Evolutionary conservation across 495 filamentous ascomycete species (phyloP).

Genomic region (Xylaria intraflava): DNA sequence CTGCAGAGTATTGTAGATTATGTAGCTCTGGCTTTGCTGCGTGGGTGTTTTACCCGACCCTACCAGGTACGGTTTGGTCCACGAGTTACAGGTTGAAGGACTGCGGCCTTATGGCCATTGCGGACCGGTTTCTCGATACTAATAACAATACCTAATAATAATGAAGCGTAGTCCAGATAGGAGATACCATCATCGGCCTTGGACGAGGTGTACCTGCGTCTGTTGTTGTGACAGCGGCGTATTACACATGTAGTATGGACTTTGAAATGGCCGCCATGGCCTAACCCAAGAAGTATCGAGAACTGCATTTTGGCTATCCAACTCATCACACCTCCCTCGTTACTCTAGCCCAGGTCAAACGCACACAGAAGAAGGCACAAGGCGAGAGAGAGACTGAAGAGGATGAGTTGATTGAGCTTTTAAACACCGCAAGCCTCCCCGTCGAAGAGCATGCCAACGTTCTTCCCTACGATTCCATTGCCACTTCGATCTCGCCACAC

Average conservation of each 20-base stretch:
- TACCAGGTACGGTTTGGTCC: too few species aligned
- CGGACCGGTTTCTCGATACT: too few species aligned
- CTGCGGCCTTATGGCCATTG: too few species aligned
- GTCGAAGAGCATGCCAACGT: not conserved
- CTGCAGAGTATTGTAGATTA: too few species aligned
- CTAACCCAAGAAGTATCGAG: constrained; percentile 12
- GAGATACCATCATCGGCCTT: not conserved
- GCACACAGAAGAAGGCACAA: not conserved
- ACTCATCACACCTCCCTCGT: constrained; percentile 4
- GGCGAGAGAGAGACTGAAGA: not conserved
- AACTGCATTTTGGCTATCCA: not conserved
- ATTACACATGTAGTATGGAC: not conserved
- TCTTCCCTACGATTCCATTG: not conserved
- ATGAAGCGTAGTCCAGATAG: too few species aligned
- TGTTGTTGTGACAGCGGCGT: too few species aligned
- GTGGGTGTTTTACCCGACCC: too few species aligned
- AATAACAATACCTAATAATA: too few species aligned
- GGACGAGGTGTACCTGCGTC: not conserved
- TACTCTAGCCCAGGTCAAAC: not conserved
- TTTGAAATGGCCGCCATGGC: not conserved
- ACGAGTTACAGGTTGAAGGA: too few species aligned
- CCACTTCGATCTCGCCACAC: not conserved
- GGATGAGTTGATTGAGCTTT: not conserved
- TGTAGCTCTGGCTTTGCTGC: too few species aligned
- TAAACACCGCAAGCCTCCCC: constrained; percentile 9